Base-by-base conservation (phyloP, 495 filamentous ascomycete species). In the Xylona heveae region DNA sequence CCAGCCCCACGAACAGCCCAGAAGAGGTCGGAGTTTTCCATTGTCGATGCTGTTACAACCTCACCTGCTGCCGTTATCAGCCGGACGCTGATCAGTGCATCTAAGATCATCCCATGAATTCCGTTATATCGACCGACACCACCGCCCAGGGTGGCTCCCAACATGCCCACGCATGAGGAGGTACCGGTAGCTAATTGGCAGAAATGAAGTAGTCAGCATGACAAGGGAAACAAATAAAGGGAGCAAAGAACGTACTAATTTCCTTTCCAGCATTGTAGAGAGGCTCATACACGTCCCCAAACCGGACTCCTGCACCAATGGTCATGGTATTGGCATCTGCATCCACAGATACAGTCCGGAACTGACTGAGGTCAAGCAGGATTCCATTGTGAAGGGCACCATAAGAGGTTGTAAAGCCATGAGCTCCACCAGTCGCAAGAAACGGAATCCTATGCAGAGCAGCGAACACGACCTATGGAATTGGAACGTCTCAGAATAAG, bases 301-400 rank as follows among this genome's bases (percentile, higher is more conserved):
- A n/a, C n/a, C n/a, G n/a, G n/a, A n/a, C n/a, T n/a, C n/a, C n/a
- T n/a, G n/a, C n/a, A n/a, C n/a, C n/a, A 1, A 50, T 62, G 0
- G 51, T 56, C 21, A 69, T 48, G 3, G 54, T 63, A 24, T 56
- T 62, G 0, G 34, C 39, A 1, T 37, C 32, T 10, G 41, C 13
- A 34, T 69, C 50, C 6, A 72, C 59, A 1, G 44, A 45, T 13
- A 71, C 66, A 0, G 42, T 33, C 4, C 53, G 51, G 57, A 74
- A 56, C 18, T 55, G 48, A 6, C 50, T 57, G 6, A 72, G 52
- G 37, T 71, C 62, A 30, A 74, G 62, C 5, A 68, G 53, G 8
- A 72, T 32, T 9, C 64, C 66, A 13, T n/a, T n/a, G n/a, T n/a
- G n/a, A n/a, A n/a, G n/a, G n/a, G n/a, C n/a, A n/a, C n/a, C n/a